Conservation (phyloP, 106 monocot genomes). For the Allium fistulosum region DNA sequence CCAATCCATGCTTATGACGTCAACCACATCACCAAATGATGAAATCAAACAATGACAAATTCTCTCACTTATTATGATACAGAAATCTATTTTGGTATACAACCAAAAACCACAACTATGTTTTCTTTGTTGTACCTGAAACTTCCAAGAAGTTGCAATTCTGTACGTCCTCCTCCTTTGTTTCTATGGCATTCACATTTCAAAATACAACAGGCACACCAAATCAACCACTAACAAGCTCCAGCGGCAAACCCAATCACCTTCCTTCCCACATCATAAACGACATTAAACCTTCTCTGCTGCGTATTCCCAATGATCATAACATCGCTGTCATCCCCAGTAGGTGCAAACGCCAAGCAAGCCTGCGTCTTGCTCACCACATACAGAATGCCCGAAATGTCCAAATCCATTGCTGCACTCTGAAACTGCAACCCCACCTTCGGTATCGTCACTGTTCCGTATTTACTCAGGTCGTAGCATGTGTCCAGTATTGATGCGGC, state of each 20-base stretch:
- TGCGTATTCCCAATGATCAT: constrained; percentile 29
- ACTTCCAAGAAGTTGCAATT: too few relatives aligned
- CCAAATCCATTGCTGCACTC: constrained; percentile 24
- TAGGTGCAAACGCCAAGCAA: constrained; percentile 24
- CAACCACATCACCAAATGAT: too few relatives aligned
- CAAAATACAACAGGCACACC: too few relatives aligned
- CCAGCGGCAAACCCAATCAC: constrained; percentile 13
- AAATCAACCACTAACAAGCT: background rate
- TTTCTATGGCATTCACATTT: too few relatives aligned
- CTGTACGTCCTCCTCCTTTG: too few relatives aligned
- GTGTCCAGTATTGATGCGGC: constrained; percentile 13
- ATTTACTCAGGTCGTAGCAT: constrained; percentile 22
- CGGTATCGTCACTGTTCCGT: constrained; percentile 1
- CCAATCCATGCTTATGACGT: too few relatives aligned
- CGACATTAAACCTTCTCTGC: constrained; percentile 24
- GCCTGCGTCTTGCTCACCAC: background rate
- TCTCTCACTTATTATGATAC: too few relatives aligned
- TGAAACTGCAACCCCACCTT: constrained; percentile 9
- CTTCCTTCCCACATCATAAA: constrained; percentile 14
- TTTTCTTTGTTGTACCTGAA: too few relatives aligned
- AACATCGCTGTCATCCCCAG: background rate
- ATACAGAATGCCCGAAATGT: constrained; percentile 21
- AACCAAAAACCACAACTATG: too few relatives aligned
- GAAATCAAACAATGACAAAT: too few relatives aligned
- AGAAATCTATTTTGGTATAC: too few relatives aligned